Conservation (phyloP, 1,284 basidiomycete species). For the Ceratobasidium sp. region DNA sequence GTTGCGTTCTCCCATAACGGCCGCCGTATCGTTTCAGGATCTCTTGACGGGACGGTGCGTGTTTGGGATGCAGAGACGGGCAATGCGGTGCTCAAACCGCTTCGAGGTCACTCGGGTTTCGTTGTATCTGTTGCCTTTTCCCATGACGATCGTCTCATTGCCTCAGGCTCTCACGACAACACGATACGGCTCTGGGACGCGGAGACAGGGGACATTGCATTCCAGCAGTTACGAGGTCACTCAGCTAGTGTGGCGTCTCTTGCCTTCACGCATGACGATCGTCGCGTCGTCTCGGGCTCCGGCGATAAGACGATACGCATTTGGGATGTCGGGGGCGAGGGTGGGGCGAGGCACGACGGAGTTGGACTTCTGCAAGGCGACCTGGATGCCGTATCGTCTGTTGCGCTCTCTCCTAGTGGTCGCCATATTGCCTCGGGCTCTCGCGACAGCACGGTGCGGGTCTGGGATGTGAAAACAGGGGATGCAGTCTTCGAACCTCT, state of each 20-base stretch:
- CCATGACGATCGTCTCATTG: conserved; percentile 31
- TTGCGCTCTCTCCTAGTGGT: neutral
- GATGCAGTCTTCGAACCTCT: neutral
- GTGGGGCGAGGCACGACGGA: neutral
- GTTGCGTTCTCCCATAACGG: conserved; percentile 39
- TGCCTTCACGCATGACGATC: too few relatives aligned
- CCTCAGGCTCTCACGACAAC: conserved; percentile 19
- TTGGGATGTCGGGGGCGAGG: too few relatives aligned
- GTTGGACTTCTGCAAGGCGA: neutral
- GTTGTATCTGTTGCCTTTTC: conserved; percentile 38
- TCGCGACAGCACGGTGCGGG: conserved; percentile 28
- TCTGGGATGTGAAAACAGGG: conserved; percentile 38
- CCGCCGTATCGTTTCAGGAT: conserved; percentile 31
- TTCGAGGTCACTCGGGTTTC: conserved; percentile 30
- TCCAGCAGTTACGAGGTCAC: too few relatives aligned
- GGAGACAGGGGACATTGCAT: neutral
- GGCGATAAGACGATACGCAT: too few relatives aligned
- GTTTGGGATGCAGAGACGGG: conserved; percentile 29
- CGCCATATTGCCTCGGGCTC: conserved; percentile 28
- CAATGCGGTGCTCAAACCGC: neutral
- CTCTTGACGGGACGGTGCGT: conserved; percentile 25
- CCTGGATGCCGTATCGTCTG: conserved; percentile 1
- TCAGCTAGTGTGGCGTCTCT: too few relatives aligned
- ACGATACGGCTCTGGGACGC: too few relatives aligned
- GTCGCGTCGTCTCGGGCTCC: too few relatives aligned